Evolutionary conservation across 1,139 yeast species (phyloP), one percentile per base, ranked within the genome.

Genomic region (Pichia sp.): DNA sequence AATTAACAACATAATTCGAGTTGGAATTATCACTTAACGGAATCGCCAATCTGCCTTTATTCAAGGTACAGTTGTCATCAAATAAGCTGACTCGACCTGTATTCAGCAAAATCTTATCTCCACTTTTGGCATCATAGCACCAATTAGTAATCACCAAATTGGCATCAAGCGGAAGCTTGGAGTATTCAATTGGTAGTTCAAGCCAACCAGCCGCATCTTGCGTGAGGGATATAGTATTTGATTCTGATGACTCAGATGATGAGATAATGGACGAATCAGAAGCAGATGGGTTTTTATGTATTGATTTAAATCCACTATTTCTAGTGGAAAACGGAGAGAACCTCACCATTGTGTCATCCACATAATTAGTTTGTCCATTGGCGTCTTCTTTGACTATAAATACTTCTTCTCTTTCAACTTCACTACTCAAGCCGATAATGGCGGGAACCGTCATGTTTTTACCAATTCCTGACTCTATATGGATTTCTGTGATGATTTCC

Each of bases 401-500:
- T 5, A 7, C 7, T 11, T 16, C 26, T 27, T 43, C 41, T 3
- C 32, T 34, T 11, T 41, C 45, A 3, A 40, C 4, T 10, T 43
- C 40, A 26, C 47, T 42, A n/a, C 45, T 33, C 11, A 50, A 40
- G 0, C 49, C 48, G 7, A 45, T 36, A 2, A 77, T 77, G 0
- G 82, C 71, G 0, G 95, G 86, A 2, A 75, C 66, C 0, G 95
- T 79, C 29, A 87, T 54, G 1, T 81, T 77, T 52, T 81, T 79
- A 40, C 78, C 55, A 27, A 40, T 72, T 47, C 79, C 79, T 8
- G 77, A 77, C 47, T 72, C 77, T 1, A 88, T 71, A 47, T 79
- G 81, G 0, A 77, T 74, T 1, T 81, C 72, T 1, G 81, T 77
- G 54, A 77, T 73, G 42, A 50, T 29, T 6, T 41, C 45, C 5